Base-by-base conservation (phyloP, 805 yeast genomes). In the Yueomyces sinensis region DNA sequence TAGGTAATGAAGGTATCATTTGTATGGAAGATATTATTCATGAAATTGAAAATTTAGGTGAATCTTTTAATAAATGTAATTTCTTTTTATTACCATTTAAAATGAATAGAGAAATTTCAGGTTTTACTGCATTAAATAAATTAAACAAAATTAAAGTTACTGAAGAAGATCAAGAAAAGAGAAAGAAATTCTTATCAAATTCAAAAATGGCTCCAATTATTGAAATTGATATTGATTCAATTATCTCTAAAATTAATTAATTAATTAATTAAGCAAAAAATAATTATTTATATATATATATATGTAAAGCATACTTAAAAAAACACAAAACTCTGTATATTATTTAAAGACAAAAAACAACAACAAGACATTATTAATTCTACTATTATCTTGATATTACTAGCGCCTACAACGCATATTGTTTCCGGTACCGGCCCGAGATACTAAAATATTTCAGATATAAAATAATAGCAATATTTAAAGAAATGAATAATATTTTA, bases 21-120 rank as follows among this genome's bases (percentile, higher is more conserved):
- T 82, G 93, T 71, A 69, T 79, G 15, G 91, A 82, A 61, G 93
- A 82, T 58, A 65, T 82, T 37, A 71, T 82, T 36, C 83, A 76
- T 50, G 89, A 81, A 58, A 65, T 82, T 35, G 65, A 63, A 16
- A 54, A 74, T 14, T 48, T 79, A 45, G 81, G 84, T 15, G 82
- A 73, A 18, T 60, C 68, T 41, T 82, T 82, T 63, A 72, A 74
- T 46, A 58, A 58, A 20, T 72, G 74, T 38, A 63, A 69, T 39
- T 63, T 65, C 45, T 81, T 83, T 66, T 53, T 82, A 47, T 65
- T 69, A 39, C 91, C 93, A 27, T 80, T 82, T 62, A 63, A 68
- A 46, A 64, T 82, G 47, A 76, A 68, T 41, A 66, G 76, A 25
- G 89, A 83, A 27, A 74, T 78, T 31, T 66, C 69, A 39, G 91